A percentile compares a stretch with the other conserved stretches of the same genome.
Evolutionary conservation across 805 yeast species (phyloP).

Genomic region (Barnettozyma californica): DNA sequence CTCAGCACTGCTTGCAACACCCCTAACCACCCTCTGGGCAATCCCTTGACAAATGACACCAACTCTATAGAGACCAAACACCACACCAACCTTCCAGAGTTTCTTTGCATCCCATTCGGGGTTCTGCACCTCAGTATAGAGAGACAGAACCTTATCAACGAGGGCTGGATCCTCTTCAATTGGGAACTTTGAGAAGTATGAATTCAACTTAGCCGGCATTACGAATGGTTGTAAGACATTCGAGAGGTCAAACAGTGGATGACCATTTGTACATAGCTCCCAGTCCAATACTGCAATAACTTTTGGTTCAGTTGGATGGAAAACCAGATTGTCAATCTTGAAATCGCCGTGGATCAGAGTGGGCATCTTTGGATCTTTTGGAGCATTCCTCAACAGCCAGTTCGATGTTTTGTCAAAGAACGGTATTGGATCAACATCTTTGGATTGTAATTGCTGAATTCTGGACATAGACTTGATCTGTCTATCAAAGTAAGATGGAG

Average conservation of each 20-base stretch:
- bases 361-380: conserved; percentile 40
- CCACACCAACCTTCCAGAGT: conserved; percentile 47
- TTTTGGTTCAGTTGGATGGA: conserved; percentile 44
- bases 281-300: conserved; percentile 58
- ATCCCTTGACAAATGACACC: conserved; percentile 60
- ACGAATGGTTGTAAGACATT: conserved; percentile 52
- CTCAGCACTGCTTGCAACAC: conserved; percentile 48
- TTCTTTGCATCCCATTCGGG: conserved; percentile 25
- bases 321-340: conserved; percentile 59
- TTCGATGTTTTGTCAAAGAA: conserved; percentile 35
- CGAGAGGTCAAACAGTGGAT: conserved; percentile 57
- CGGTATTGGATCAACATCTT: conserved; percentile 42
- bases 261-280: conserved; percentile 63
- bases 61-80: conserved; percentile 49
- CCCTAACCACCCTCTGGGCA: conserved; percentile 46
- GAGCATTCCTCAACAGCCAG: conserved; percentile 40
- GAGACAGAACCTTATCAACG: conserved; percentile 15
- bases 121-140: conserved; percentile 12
- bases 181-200: conserved; percentile 22
- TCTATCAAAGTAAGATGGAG: conserved; percentile 43
- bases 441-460: conserved; percentile 36
- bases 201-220: conserved; percentile 36
- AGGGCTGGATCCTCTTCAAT: conserved; percentile 12
- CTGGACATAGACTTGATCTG: conserved; percentile 43
- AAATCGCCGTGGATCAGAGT: conserved; percentile 59